phyloP scores from a whole-genome alignment of 139 green algal genomes.

The Raphidocelis subcapitata region DNA sequence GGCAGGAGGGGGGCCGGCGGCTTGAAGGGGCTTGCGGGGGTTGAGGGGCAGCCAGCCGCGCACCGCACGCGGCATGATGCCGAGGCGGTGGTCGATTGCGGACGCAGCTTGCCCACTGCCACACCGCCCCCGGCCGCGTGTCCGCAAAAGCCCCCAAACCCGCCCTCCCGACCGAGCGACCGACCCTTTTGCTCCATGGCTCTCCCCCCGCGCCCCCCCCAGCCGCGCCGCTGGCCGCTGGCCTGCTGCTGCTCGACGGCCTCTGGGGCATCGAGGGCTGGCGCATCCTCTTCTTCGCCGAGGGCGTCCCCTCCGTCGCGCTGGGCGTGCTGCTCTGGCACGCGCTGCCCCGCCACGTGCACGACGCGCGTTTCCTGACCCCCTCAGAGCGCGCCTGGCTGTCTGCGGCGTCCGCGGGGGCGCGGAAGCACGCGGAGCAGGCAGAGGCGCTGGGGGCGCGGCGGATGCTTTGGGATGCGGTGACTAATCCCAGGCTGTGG shows the following conservation, averaged over 20 bases:
- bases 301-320: constrained; percentile 30
- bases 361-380: constrained; percentile 22
- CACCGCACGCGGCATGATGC: too few species aligned
- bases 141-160: too few species aligned
- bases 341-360: constrained; percentile 15
- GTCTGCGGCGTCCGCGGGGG: too few species aligned
- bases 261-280: constrained; percentile 11
- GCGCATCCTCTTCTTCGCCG: constrained; percentile 7
- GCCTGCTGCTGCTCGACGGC: constrained; percentile 46
- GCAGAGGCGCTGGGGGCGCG: not conserved
- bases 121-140: too few species aligned
- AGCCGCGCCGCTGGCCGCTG: constrained; percentile 61
- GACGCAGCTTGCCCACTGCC: too few species aligned
- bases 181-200: too few species aligned
- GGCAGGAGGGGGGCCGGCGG: too few species aligned
- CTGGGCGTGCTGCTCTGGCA: constrained; percentile 19
- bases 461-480: constrained; percentile 10
- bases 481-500: constrained; percentile 13
- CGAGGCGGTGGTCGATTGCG: too few species aligned
- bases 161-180: too few species aligned
- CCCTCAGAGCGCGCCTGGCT: constrained; percentile 31
- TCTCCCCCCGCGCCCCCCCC: constrained; percentile 21
- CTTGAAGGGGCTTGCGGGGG: too few species aligned
- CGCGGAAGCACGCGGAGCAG: constrained; percentile 3
- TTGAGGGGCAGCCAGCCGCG: too few species aligned